Conservation (phyloP, 257 asterid species). For the Solanum ossicruentum region DNA sequence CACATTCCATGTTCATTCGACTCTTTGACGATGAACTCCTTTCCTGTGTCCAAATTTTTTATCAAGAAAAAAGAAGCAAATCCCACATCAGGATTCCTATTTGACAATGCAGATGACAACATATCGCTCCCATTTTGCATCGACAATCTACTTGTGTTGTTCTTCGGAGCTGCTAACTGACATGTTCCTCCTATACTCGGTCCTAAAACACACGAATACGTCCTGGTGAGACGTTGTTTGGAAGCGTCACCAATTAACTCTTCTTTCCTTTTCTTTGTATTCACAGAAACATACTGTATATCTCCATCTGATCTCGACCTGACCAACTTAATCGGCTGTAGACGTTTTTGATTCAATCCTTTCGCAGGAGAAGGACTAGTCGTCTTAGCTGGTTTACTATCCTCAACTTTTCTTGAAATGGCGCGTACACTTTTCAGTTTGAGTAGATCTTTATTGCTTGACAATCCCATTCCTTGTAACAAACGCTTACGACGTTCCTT, state of each 20-base stretch:
- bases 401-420: slow-evolving; percentile 13
- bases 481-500: slow-evolving; percentile 73
- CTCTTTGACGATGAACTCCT: slow-evolving; percentile 76
- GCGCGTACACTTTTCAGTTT: slow-evolving; percentile 33
- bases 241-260: slow-evolving; percentile 56
- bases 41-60: slow-evolving; percentile 83
- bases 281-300: slow-evolving; percentile 32
- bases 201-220: slow-evolving; percentile 33
- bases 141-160: slow-evolving; percentile 4
- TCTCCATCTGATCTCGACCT: slow-evolving; percentile 95
- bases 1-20: slow-evolving; percentile 65
- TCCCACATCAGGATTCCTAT: slow-evolving; percentile 6
- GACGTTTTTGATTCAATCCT: slow-evolving; percentile 8
- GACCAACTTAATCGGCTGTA: slow-evolving; percentile 22
- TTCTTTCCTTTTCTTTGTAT: slow-evolving; percentile 58
- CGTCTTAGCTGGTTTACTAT: not conserved
- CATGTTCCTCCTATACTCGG: slow-evolving; percentile 30
- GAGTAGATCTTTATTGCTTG: slow-evolving; percentile 58
- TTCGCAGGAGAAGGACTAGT: slow-evolving; percentile 6
- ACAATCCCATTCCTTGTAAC: slow-evolving; percentile 82
- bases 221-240: slow-evolving; percentile 65
- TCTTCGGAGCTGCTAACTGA: slow-evolving; percentile 19
- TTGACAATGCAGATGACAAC: slow-evolving; percentile 5
- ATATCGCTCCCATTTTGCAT: slow-evolving; percentile 9
- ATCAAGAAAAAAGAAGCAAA: slow-evolving; percentile 59